A percentile compares a stretch with the other conserved stretches of the same genome.
Conservation (phyloP, 306 rosid genomes). For the Macrotyloma uniflorum region DNA sequence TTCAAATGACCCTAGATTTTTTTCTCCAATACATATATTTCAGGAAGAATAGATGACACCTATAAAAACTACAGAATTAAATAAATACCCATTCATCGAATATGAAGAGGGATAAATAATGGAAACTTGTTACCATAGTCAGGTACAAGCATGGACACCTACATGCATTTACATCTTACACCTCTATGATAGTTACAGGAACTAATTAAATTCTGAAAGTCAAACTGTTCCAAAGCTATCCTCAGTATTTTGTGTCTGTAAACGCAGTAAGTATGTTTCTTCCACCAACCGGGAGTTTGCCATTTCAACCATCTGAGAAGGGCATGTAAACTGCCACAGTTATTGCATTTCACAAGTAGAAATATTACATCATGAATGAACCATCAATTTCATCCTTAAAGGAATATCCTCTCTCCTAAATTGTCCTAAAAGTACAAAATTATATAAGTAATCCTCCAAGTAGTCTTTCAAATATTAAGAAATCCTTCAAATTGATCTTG, state of each 20-base stretch:
- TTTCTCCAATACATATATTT: neutral
- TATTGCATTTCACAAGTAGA: slow-evolving; percentile 23
- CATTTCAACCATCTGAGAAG: slow-evolving; percentile 63
- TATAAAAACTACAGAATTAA: neutral
- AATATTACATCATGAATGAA: neutral
- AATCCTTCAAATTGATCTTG: neutral
- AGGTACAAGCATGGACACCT: slow-evolving; percentile 7
- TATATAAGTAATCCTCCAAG: neutral
- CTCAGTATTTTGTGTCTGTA: slow-evolving; percentile 40
- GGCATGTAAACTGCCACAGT: slow-evolving; percentile 32
- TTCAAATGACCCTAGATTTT: neutral
- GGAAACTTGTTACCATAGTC: slow-evolving; percentile 21
- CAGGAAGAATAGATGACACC: neutral
- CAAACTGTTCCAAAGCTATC: slow-evolving; percentile 8
- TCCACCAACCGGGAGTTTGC: slow-evolving; percentile 59
- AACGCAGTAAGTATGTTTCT: slow-evolving; percentile 68
- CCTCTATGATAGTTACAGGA: neutral
- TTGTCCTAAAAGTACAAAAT: neutral
- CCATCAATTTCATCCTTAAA: neutral
- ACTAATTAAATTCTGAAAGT: slow-evolving; percentile 7
- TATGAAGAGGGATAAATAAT: neutral
- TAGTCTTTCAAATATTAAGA: no score
- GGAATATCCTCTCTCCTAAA: neutral
- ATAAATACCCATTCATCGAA: neutral
- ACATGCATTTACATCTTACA: slow-evolving; percentile 26